Evolutionary conservation across 768 basidiomycete species (phyloP), one percentile per base, ranked within the genome.

Genomic region (Kwoniella sp.): DNA sequence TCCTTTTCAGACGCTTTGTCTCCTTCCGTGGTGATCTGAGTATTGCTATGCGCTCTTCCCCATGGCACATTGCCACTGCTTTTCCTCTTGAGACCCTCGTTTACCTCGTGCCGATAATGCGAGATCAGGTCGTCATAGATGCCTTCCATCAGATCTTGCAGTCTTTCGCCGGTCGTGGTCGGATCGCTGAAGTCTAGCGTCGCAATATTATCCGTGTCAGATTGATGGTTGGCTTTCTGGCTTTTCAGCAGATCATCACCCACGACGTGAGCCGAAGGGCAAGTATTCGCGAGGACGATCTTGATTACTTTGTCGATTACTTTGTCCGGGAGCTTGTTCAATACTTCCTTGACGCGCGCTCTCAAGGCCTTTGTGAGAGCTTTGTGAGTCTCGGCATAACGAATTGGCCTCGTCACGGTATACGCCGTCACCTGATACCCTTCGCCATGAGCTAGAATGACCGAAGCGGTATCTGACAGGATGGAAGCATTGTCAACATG

Each of bases 101-200:
- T 37, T 22, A 63, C 70, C 23, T 71, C 66, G 4, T 80, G 74
- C 28, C 85, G 68, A 59, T 66, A 76, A 37, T 77, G 69, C 1
- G 68, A 63, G 2, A 77, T 77, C 64, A 91, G 74, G 69, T 90
- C 89, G 53, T 87, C 85, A 69, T 91, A 90, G 20, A 92, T 78
- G 4, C 81, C 79, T 4, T 82, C 80, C 75, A 90, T 90, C 72
- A 95, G 90, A 47, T 85, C 85, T 77, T 94, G 92, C 60, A 93
- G 82, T 51, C 79, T 80, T n/a, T 81, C 76, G 1, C 84, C 80
- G 20, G 84, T 79, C 29, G 87, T 63, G 8, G 79, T 71, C 1
- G 81, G 77, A 61, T 78, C 72, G 9, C 65, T 52, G 63, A 81
- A 80, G 58, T 81, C 75, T 8, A 80, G 48, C 30, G 30, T 25